Conservation (phyloP, 495 filamentous ascomycete species). For the Melanomma pulvis-pyrius region DNA sequence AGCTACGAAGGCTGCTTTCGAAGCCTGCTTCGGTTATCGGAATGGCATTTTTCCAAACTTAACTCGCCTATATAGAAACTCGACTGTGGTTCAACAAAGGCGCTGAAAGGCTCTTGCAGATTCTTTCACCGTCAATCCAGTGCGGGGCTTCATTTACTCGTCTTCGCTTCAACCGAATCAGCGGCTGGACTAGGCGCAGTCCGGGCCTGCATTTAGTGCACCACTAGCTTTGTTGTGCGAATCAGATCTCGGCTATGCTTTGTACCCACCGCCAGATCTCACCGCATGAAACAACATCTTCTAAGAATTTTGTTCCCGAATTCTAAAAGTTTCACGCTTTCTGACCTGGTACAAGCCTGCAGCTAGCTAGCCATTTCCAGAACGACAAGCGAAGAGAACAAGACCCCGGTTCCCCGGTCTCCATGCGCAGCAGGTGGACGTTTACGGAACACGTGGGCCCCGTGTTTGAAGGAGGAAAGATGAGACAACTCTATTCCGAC, state of each 20-base stretch:
- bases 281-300: too few relatives aligned
- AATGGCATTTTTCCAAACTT: neutral
- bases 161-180: neutral
- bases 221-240: neutral
- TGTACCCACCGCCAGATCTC: neutral
- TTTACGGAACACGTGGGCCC: neutral
- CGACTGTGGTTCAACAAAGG: neutral
- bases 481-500: neutral
- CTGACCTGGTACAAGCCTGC: neutral
- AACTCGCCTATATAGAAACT: neutral
- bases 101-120: neutral
- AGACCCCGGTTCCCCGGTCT: neutral
- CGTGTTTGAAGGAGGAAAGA: neutral
- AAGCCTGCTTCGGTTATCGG: neutral
- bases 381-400: neutral
- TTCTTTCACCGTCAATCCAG: neutral
- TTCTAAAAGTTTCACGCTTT: too few relatives aligned
- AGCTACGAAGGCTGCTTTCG: slow-evolving; percentile 30
- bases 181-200: neutral
- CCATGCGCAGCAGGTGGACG: neutral
- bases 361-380: neutral
- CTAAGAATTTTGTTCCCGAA: neutral
- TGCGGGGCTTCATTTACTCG: neutral
- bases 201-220: neutral
- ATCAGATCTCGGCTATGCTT: neutral